Percentiles rank a stretch among this genome's conserved stretches.
phyloP scores from a whole-genome alignment of 176 grass and related monocot genomes.

The Tuctoria greenei region DNA sequence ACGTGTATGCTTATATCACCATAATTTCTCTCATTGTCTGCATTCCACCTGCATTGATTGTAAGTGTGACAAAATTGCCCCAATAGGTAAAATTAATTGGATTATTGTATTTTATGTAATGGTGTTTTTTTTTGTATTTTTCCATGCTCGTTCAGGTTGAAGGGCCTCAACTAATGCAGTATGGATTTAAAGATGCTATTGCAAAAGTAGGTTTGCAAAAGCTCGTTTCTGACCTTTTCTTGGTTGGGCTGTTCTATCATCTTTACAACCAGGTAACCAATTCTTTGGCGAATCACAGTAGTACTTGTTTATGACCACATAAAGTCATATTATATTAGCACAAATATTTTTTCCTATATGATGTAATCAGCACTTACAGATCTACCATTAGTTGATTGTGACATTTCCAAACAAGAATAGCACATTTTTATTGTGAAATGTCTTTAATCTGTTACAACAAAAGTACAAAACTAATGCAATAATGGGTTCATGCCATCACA shows the following conservation, averaged over 20 bases:
- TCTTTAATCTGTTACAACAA: slow-evolving; percentile 18
- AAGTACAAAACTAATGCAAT: slow-evolving; percentile 19
- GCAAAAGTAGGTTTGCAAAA: slow-evolving; percentile 84
- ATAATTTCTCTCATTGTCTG: slow-evolving; percentile 96
- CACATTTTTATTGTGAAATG: too few relatives aligned
- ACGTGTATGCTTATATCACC: slow-evolving; percentile 93
- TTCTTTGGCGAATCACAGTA: slow-evolving; percentile 15
- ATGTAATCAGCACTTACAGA: slow-evolving; percentile 22
- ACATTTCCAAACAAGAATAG: neutral
- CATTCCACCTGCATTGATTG: slow-evolving; percentile 87
- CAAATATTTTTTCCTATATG: neutral
- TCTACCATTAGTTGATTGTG: slow-evolving; percentile 7
- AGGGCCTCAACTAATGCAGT: slow-evolving; percentile 76
- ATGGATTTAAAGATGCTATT: slow-evolving; percentile 84
- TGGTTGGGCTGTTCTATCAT: slow-evolving; percentile 98
- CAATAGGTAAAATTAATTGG: neutral
- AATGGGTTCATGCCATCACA: slow-evolving; percentile 37
- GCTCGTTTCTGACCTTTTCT: slow-evolving; percentile 76
- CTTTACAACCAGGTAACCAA: slow-evolving; percentile 94
- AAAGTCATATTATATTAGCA: neutral
- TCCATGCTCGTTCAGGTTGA: slow-evolving; percentile 60
- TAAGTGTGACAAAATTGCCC: slow-evolving; percentile 47
- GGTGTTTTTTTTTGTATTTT: slow-evolving; percentile 6
- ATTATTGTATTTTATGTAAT: slow-evolving; percentile 2
- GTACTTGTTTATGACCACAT: slow-evolving; percentile 2